These are phyloP conservation scores for Mycosphaerella sp. DNA, from an alignment of 2,329 filamentous ascomycete species.

Conservation along the genomic window DNA sequence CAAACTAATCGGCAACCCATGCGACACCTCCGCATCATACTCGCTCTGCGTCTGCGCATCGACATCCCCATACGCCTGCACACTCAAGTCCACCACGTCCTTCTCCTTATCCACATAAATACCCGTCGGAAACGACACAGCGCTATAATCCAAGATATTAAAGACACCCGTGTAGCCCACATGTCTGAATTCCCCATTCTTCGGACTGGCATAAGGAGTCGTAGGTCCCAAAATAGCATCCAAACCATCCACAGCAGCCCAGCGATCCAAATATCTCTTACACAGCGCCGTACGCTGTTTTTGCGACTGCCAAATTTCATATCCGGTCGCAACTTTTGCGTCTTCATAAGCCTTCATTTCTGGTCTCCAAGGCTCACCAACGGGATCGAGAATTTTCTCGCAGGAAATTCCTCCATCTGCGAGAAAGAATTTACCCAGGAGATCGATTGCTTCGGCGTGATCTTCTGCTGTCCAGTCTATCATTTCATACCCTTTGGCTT, in stretches of 20 bases:
- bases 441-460: conserved; percentile 47
- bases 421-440: conserved; percentile 45
- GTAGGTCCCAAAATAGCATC: conserved; percentile 44
- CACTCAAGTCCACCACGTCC: conserved; percentile 29
- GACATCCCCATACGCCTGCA: conserved; percentile 33
- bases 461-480: conserved; percentile 51
- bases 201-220: conserved; percentile 40
- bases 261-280: conserved; percentile 41
- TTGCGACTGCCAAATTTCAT: conserved; percentile 46
- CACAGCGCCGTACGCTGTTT: conserved; percentile 39
- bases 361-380: conserved; percentile 42
- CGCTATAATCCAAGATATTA: conserved; percentile 45
- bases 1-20: conserved; percentile 39
- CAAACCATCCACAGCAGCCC: conserved; percentile 36
- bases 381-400: conserved; percentile 36
- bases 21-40: conserved; percentile 33
- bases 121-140: conserved; percentile 42
- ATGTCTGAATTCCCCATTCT: conserved; percentile 40
- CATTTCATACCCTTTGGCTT: conserved; percentile 47
- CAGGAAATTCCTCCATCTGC: conserved; percentile 48
- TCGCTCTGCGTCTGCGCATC: conserved; percentile 36
- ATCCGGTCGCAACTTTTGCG: conserved; percentile 39
- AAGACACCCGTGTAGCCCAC: conserved; percentile 41
- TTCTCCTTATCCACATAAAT: conserved; percentile 36
- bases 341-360: conserved; percentile 44